A percentile compares a stretch with the other conserved stretches of the same genome.
phyloP scores from a whole-genome alignment of 192 early-diverging fungal species.

The Paraglomus occultum region DNA sequence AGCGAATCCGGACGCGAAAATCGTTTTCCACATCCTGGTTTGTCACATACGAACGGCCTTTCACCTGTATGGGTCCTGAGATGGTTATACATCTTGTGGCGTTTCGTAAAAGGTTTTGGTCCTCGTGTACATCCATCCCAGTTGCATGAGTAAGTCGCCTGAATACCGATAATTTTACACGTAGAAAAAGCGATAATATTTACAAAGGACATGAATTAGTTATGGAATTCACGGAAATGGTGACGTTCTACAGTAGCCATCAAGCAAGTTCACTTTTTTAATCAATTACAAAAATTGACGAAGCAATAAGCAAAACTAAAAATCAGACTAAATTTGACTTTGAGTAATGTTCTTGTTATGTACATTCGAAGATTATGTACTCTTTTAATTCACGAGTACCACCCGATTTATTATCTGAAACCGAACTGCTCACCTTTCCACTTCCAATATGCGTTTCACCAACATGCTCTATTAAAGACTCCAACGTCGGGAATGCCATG shows the following conservation, averaged over 20 bases:
- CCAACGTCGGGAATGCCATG: conserved; percentile 41
- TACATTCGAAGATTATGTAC: too few relatives aligned
- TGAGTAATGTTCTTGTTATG: too few relatives aligned
- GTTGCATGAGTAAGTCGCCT: conserved; percentile 48
- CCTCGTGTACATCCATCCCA: conserved; percentile 47
- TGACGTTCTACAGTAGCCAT: too few relatives aligned
- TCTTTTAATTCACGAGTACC: too few relatives aligned
- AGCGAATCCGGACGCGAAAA: conserved; percentile 49
- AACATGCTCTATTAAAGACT: conserved; percentile 53
- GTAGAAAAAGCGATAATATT: too few relatives aligned
- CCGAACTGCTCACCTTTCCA: conserved; percentile 45
- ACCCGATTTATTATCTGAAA: too few relatives aligned
- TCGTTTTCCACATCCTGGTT: conserved; percentile 49
- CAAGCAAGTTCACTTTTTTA: too few relatives aligned
- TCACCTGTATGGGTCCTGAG: conserved; percentile 75
- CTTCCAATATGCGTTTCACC: conserved; percentile 55
- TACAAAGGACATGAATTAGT: too few relatives aligned
- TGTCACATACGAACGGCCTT: conserved; percentile 63
- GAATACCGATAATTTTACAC: background rate
- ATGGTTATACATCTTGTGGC: conserved; percentile 72
- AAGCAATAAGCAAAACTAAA: background rate
- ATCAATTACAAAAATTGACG: too few relatives aligned
- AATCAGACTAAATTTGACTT: background rate
- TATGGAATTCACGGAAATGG: too few relatives aligned
- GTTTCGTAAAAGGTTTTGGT: conserved; percentile 61